Evolutionary conservation across 352 stramenopile species (phyloP).

Genomic region (Thalassiosira livingstoniorum): DNA sequence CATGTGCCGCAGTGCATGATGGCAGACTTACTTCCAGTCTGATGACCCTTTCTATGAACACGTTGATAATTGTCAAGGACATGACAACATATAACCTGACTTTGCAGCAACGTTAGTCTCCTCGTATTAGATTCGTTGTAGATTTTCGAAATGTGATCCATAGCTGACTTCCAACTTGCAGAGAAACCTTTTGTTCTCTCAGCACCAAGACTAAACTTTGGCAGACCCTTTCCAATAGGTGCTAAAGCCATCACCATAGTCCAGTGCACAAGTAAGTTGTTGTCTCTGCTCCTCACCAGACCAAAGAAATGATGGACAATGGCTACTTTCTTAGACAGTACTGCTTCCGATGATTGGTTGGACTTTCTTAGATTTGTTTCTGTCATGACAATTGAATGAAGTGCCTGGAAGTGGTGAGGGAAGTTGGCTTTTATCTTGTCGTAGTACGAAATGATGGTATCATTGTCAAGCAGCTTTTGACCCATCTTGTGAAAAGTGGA

Average conservation of each 20-base stretch:
- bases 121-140: neutral
- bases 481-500: no score
- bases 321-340: no score
- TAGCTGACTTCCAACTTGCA: neutral
- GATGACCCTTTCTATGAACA: neutral
- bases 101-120: neutral
- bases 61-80: slow-evolving; percentile 10
- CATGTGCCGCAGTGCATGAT: neutral
- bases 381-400: no score
- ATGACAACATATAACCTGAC: neutral
- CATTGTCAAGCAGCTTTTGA: no score
- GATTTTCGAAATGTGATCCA: neutral
- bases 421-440: no score
- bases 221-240: slow-evolving; percentile 6
- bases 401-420: no score
- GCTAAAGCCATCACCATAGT: neutral
- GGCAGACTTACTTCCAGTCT: neutral
- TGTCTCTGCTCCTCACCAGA: no score
- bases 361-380: no score
- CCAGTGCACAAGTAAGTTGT: no score
- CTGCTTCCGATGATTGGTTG: no score
- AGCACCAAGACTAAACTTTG: neutral
- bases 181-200: neutral
- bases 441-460: no score
- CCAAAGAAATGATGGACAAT: no score